A percentile compares a stretch with the other conserved stretches of the same genome.
Conservation (phyloP, 768 basidiomycete genomes). For the Phanerochaete sordida region DNA sequence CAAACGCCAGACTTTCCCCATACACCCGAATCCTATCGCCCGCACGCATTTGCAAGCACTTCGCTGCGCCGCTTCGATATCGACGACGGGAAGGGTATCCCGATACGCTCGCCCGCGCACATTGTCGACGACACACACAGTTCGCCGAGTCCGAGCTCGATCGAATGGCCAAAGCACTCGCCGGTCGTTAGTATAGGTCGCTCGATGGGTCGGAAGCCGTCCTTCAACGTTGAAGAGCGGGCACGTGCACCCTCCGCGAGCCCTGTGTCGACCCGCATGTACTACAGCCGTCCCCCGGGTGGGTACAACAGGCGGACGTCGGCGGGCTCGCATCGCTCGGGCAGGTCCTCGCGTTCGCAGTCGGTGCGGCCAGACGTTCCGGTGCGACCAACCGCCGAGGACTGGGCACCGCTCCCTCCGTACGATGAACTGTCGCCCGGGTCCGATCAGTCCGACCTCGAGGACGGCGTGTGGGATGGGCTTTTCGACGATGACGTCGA, state of each 20-base stretch:
- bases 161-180: slow-evolving; percentile 9
- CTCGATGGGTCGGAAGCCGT: not conserved
- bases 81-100: slow-evolving; percentile 3
- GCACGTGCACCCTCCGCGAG: slow-evolving; percentile 28
- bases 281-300: not conserved
- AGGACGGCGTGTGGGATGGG: slow-evolving; percentile 16
- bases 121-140: not conserved
- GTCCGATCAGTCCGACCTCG: slow-evolving; percentile 10
- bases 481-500: slow-evolving; percentile 17
- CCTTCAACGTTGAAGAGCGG: slow-evolving; percentile 9
- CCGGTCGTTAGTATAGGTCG: slow-evolving; percentile 3
- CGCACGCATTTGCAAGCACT: slow-evolving; percentile 1
- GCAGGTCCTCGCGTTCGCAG: slow-evolving; percentile 20
- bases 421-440: slow-evolving; percentile 20
- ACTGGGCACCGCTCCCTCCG: slow-evolving; percentile 13
- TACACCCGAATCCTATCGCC: slow-evolving; percentile 12
- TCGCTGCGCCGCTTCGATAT: not conserved
- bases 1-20: slow-evolving; percentile 1
- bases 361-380: slow-evolving; percentile 13
- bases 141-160: slow-evolving; percentile 1
- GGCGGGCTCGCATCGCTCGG: slow-evolving; percentile 17
- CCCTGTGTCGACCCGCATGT: slow-evolving; percentile 2
- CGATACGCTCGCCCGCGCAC: not conserved
- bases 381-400: slow-evolving; percentile 4
- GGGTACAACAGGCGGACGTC: slow-evolving; percentile 19